phyloP scores from a whole-genome alignment of 2,329 filamentous ascomycete genomes.

The Penicillium sp. region DNA sequence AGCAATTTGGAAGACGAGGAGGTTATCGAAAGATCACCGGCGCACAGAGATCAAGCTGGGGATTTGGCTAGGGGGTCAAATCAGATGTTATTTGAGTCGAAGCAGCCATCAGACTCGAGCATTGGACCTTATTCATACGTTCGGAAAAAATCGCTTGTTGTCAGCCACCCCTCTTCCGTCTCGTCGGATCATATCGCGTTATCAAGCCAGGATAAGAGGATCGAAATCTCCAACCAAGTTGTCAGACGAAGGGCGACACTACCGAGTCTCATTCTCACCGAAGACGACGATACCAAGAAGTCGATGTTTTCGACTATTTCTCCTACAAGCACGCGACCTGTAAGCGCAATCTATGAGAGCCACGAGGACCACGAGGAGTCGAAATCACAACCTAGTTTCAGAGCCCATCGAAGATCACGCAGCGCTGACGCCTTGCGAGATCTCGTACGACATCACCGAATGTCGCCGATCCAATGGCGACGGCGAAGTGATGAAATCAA shows the following conservation, averaged over 20 bases:
- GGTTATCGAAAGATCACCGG: constrained; percentile 13
- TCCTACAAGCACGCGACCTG: constrained; percentile 13
- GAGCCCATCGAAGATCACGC: constrained; percentile 40
- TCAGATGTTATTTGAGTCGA: constrained; percentile 21
- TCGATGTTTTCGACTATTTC: constrained; percentile 17
- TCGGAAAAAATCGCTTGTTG: constrained; percentile 3
- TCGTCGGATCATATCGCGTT: constrained; percentile 10
- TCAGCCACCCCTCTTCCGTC: constrained; percentile 10
- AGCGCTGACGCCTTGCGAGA: constrained; percentile 41
- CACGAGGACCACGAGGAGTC: constrained; percentile 12
- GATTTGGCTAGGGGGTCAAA: constrained; percentile 1
- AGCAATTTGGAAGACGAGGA: constrained; percentile 30
- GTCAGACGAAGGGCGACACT: constrained; percentile 40
- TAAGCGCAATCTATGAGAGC: constrained; percentile 9
- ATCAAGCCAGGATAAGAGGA: constrained; percentile 7
- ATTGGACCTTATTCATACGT: constrained; percentile 6
- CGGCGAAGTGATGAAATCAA: constrained; percentile 39
- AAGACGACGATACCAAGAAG: constrained; percentile 32
- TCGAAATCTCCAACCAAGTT: constrained; percentile 16
- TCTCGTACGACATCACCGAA: constrained; percentile 31
- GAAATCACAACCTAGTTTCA: constrained; percentile 17
- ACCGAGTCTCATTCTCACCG: constrained; percentile 42
- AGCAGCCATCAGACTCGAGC: constrained; percentile 21
- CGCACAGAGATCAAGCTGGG: neutral
- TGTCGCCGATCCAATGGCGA: constrained; percentile 40